Conservation (phyloP, 768 basidiomycete genomes). For the Rhizopogon vulgaris region DNA sequence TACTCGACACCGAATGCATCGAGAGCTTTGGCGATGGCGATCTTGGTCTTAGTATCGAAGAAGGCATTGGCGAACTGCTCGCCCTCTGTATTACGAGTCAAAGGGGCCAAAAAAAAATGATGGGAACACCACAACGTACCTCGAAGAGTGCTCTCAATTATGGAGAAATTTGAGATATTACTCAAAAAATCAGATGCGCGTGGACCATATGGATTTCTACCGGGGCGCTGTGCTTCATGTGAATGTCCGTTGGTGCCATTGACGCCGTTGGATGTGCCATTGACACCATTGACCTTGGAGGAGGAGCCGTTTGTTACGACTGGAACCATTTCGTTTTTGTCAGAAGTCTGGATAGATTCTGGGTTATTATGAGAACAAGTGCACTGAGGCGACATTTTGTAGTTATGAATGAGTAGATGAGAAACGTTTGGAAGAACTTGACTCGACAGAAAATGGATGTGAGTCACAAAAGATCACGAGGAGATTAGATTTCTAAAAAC, state of each 20-base stretch:
- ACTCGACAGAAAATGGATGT: not conserved
- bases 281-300: slow-evolving; percentile 22
- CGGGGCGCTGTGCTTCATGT: slow-evolving; percentile 30
- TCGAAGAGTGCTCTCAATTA: slow-evolving; percentile 95
- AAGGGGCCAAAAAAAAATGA: slow-evolving; percentile 5
- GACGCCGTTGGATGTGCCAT: slow-evolving; percentile 32
- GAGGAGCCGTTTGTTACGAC: slow-evolving; percentile 46
- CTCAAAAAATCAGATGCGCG: slow-evolving; percentile 90
- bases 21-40: slow-evolving; percentile 95
- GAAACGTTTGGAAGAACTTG: too few species aligned
- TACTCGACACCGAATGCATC: slow-evolving; percentile 99
- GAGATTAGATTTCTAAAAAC: too few species aligned
- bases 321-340: slow-evolving; percentile 62
- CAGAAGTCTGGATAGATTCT: slow-evolving; percentile 35
- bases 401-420: not conserved
- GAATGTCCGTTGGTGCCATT: slow-evolving; percentile 31
- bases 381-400: slow-evolving; percentile 3
- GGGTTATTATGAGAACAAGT: slow-evolving; percentile 52
- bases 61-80: slow-evolving; percentile 99
- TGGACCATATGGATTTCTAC: slow-evolving; percentile 77
- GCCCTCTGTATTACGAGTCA: slow-evolving; percentile 57
- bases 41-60: slow-evolving; percentile 99
- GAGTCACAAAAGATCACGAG: too few species aligned
- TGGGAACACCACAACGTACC: slow-evolving; percentile 42
- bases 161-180: slow-evolving; percentile 90